phyloP scores from a whole-genome alignment of 169 alveolate species.

The Plasmodium gallinaceum region DNA sequence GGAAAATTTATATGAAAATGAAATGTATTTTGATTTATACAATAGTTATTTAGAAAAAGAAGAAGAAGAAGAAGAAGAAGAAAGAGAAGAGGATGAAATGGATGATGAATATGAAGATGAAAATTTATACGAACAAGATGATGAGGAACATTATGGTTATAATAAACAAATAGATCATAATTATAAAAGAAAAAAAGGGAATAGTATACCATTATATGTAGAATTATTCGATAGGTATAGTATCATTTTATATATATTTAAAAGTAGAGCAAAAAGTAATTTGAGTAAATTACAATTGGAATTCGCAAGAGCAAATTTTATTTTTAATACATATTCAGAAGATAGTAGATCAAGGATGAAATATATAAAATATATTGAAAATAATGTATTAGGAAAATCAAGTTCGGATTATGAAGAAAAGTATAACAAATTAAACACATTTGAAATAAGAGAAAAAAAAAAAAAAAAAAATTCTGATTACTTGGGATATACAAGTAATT shows the following conservation, averaged over 20 bases:
- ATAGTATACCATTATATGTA: conserved; percentile 68
- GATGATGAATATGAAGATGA: background rate
- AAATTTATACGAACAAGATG: background rate
- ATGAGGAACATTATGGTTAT: background rate
- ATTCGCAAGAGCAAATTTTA: conserved; percentile 86
- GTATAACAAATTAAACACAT: conserved; percentile 79
- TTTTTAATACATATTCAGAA: conserved; percentile 86
- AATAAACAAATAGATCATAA: background rate
- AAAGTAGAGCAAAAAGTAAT: conserved; percentile 87
- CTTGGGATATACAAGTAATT: conserved; percentile 79
- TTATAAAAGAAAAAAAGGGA: background rate
- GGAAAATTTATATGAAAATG: background rate
- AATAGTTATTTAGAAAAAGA: conserved; percentile 42
- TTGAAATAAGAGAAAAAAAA: conserved; percentile 80
- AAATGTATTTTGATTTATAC: conserved; percentile 20
- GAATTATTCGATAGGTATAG: conserved; percentile 89
- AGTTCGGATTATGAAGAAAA: conserved; percentile 29
- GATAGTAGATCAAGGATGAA: conserved; percentile 78
- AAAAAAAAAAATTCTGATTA: conserved; percentile 19
- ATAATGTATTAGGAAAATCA: conserved; percentile 55
- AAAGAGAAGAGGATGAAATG: background rate
- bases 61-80: conserved; percentile 10
- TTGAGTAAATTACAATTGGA: conserved; percentile 87
- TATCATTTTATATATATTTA: conserved; percentile 88
- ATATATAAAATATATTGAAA: conserved; percentile 64